Evolutionary conservation across 192 early-diverging fungal genomes (phyloP), one percentile per base, ranked within the genome.

Genomic region (Mortierella hygrophila): DNA sequence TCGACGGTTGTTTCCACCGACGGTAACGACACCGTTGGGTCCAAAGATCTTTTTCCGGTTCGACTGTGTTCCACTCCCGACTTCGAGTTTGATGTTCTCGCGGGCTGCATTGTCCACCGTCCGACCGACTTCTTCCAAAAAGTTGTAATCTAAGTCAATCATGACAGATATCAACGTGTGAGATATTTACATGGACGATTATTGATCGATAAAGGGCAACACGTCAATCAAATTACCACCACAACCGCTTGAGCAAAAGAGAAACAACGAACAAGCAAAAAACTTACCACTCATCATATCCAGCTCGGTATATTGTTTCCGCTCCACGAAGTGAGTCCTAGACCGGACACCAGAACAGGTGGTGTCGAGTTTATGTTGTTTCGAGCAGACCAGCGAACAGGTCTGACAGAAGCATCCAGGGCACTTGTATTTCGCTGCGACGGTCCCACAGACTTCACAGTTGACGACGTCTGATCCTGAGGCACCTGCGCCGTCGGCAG

Each of bases 271-370:
- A 41, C 0, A 71, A 57, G 23, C 60, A 60, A 29, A 44, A 29
- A 18, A 55, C 74, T 82, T 89, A 94, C 93, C 95, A 84, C 93
- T 96, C 89, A 94, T 92, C 90, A 96, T 92, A 71, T 92, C 91
- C 26, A 89, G 88, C 44, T 93, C 90, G 73, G 83, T 91, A 78
- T 94, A 96, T 71, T 93, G 84, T 60, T 88, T 89, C 9, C 91
- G 77, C 41, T 90, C 88, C 4, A 96, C 90, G 78, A 91, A 96
- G 44, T 91, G 90, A 0, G 93, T 92, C 73, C 89, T 92, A 73
- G 92, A 91, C 38, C 95, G 89, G 69, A 91, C 83, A 29, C 95
- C 95, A 7, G 90, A 92, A 72, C 95, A 96, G 1, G 80, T 86
- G 0, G 89, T 92, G 35, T 90, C 74, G 16, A 74, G 63, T 73